A percentile compares a stretch with the other conserved stretches of the same genome.
These are phyloP conservation scores for Elsinoe perseae DNA, from an alignment of 2,329 filamentous ascomycete species.

Conservation along the genomic window DNA sequence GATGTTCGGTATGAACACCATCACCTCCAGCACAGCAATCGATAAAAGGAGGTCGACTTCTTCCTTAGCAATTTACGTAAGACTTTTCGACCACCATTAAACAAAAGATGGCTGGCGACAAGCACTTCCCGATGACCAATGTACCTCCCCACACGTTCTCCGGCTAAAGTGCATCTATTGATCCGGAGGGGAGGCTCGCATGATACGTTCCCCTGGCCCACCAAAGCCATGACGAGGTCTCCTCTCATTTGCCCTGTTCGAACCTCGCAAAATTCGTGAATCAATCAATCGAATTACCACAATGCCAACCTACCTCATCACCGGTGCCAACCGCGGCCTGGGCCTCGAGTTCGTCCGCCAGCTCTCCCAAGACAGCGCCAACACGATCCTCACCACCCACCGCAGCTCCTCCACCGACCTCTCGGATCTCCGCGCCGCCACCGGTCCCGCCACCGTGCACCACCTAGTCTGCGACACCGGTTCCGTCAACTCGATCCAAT, in stretches of 20 bases:
- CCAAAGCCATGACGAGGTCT: too few species aligned
- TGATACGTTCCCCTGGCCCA: too few species aligned
- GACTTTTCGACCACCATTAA: too few species aligned
- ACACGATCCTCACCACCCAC: constrained; percentile 35
- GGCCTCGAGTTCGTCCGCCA: constrained; percentile 32
- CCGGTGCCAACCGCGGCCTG: constrained; percentile 32
- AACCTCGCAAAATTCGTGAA: too few species aligned
- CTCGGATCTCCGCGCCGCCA: constrained; percentile 21
- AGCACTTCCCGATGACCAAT: too few species aligned
- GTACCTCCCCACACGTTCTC: background rate
- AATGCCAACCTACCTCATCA: constrained; percentile 32
- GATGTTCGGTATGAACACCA: too few species aligned
- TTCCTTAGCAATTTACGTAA: too few species aligned
- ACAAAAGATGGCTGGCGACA: too few species aligned
- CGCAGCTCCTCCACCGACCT: constrained; percentile 30
- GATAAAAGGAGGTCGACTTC: too few species aligned
- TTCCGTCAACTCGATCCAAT: constrained; percentile 30
- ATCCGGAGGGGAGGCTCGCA: too few species aligned
- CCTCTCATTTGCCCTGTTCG: too few species aligned
- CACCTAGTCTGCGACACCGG: constrained; percentile 37
- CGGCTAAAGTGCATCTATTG: background rate
- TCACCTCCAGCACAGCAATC: too few species aligned
- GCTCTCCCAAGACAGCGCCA: constrained; percentile 27
- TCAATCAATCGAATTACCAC: background rate
- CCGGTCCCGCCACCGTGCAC: constrained; percentile 28